Conservation (phyloP, 139 green algal genomes). For the Chlamydomonas applanata region DNA sequence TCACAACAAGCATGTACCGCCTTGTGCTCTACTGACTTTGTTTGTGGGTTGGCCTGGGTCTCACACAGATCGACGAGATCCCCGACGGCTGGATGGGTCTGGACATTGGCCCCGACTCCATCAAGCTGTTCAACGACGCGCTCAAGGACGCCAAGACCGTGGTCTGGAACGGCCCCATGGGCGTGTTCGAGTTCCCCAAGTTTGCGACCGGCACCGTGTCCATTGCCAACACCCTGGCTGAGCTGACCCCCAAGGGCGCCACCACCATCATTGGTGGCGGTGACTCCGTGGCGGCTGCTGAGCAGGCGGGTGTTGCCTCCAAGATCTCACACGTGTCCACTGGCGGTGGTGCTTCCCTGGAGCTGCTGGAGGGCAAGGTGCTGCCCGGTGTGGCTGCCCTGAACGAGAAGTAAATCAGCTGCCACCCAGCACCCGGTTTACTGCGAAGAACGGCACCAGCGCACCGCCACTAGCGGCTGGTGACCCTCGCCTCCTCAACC, state of each 20-base stretch:
- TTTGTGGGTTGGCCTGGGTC: too few species aligned
- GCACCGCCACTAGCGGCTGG: too few species aligned
- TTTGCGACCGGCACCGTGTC: constrained; percentile 89
- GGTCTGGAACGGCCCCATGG: constrained; percentile 98
- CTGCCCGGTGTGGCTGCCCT: constrained; percentile 94
- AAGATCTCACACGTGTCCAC: constrained; percentile 95
- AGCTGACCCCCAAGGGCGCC: constrained; percentile 69
- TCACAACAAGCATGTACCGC: too few species aligned
- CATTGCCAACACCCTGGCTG: constrained; percentile 88
- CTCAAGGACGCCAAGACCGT: constrained; percentile 93
- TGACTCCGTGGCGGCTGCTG: constrained; percentile 97
- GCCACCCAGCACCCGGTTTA: neutral
- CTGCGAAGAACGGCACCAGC: too few species aligned
- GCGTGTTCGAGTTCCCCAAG: constrained; percentile 96
- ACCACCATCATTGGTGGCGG: constrained; percentile 99
- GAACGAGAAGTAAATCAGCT: constrained; percentile 65
- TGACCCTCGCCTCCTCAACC: too few species aligned
- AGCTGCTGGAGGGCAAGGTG: constrained; percentile 99
- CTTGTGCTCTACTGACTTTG: too few species aligned
- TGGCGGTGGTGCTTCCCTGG: constrained; percentile 89
- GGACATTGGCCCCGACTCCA: constrained; percentile 92
- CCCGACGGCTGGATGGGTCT: constrained; percentile 99
- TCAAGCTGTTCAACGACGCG: constrained; percentile 81
- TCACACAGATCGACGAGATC: constrained; percentile 76
- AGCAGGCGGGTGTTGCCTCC: constrained; percentile 63